Evolutionary conservation across 495 filamentous ascomycete genomes (phyloP), one percentile per base, ranked within the genome.

Genomic region (Platismatia glauca): DNA sequence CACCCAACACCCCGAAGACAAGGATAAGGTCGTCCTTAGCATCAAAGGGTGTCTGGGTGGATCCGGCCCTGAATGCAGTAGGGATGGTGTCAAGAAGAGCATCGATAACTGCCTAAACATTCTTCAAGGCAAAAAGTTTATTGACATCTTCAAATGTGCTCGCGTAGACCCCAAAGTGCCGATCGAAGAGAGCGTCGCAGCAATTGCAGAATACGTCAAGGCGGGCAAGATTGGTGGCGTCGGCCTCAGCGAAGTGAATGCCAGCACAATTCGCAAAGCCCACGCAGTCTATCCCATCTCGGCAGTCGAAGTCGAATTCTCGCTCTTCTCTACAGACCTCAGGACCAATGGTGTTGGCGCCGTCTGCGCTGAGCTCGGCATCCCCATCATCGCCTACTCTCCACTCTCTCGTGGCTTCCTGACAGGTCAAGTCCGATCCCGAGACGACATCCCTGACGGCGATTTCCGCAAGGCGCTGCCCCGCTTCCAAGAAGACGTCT

Each of bases 231-330:
- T 96, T 65, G 78, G 78, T 24, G 90, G 87, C 22, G 86, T 96
- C 74, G 78, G 81, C 7, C 71, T 95, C 59, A 86, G 82, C 48
- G 91, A 95, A 70, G 84, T 87, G 41, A 75, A 79, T 57, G 89
- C 87, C 4, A 77, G 82, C 46, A 91, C 89, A 1, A 89, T 96
- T 68, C 79, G 88, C 39, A 78, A 84, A 66, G 91, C 91, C 62
- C 80, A 77, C 43, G 86, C 86, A 65, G 74, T 88, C 39, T 78
- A 83, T 50, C 86, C 86, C 57, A 87, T 96, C 66, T 79, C 78
- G 1, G 81, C 81, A 5, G 88, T 91, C 29, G 91, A 96, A 72
- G 83, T 88, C 29, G 91, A 96, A 74, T 74, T 94, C 58, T 88
- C 84, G 7, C 70, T 96, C 43, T 92, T 78, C 70, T 71, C 79